Evolutionary conservation across 2,329 filamentous ascomycete genomes (phyloP).

Genomic region (Pezicula rhizophila): DNA sequence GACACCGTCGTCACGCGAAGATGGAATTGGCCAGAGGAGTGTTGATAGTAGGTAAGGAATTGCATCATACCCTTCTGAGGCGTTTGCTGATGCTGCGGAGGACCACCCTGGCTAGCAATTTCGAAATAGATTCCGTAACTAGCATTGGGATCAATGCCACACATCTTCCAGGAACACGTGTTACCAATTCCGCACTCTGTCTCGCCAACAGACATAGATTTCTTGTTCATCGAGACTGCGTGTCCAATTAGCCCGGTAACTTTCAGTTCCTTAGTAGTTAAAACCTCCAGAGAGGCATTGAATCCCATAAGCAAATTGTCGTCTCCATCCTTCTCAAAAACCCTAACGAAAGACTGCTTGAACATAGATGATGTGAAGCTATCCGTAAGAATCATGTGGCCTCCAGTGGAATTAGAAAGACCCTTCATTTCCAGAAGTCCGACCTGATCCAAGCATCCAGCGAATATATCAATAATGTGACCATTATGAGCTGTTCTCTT

Average conservation of each 20-base stretch:
- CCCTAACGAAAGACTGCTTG: slow-evolving; percentile 93
- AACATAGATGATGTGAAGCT: slow-evolving; percentile 99
- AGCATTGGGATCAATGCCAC: slow-evolving; percentile 86
- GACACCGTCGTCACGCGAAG: slow-evolving; percentile 92
- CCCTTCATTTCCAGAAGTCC: slow-evolving; percentile 98
- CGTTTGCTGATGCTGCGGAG: slow-evolving; percentile 75
- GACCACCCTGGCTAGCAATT: slow-evolving; percentile 87
- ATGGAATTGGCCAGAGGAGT: slow-evolving; percentile 93
- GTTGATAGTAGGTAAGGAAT: slow-evolving; percentile 97
- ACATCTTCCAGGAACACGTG: slow-evolving; percentile 99
- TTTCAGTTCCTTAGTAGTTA: slow-evolving; percentile 97
- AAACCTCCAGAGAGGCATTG: slow-evolving; percentile 89
- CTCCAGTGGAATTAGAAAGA: slow-evolving; percentile 89
- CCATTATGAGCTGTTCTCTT: slow-evolving; percentile 95
- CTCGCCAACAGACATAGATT: slow-evolving; percentile 92
- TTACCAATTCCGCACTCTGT: slow-evolving; percentile 98
- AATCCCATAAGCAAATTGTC: slow-evolving; percentile 98
- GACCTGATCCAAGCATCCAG: slow-evolving; percentile 94
- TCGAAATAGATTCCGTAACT: slow-evolving; percentile 98
- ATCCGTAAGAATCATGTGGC: slow-evolving; percentile 96
- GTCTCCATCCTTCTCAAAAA: slow-evolving; percentile 94
- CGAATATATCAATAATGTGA: slow-evolving; percentile 96
- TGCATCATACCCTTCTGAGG: slow-evolving; percentile 95
- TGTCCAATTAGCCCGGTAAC: slow-evolving; percentile 96
- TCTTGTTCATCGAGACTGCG: slow-evolving; percentile 95